Percentiles rank a stretch among this genome's conserved stretches.
phyloP scores from a whole-genome alignment of 164 flowering plant genomes.

The Nelumbo lutea region DNA sequence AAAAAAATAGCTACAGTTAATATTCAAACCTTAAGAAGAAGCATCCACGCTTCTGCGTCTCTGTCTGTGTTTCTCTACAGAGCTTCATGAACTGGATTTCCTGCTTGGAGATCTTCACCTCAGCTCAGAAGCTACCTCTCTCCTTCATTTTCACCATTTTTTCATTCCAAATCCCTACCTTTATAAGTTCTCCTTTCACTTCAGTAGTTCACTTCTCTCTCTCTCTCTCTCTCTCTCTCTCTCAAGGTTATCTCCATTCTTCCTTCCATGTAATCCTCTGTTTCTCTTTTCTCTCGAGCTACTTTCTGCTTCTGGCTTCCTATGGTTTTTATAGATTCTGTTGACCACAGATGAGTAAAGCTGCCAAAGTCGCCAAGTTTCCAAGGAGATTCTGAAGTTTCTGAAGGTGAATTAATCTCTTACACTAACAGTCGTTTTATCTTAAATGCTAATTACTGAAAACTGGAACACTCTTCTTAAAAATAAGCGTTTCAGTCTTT shows the following conservation, averaged over 20 bases:
- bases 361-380: constrained; percentile 7
- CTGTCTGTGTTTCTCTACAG: neutral
- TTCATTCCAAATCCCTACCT: constrained; percentile 4
- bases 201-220: neutral
- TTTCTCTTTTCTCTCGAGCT: neutral
- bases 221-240: neutral
- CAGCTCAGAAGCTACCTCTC: constrained; percentile 23
- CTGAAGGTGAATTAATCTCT: constrained; percentile 11
- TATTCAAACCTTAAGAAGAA: constrained; percentile 13
- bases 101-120: constrained; percentile 26
- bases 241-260: neutral
- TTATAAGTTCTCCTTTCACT: constrained; percentile 1
- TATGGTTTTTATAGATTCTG: neutral
- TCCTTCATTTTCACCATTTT: constrained; percentile 12
- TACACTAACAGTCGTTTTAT: neutral
- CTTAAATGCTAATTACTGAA: constrained; percentile 2
- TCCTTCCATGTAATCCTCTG: neutral
- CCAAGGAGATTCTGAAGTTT: neutral
- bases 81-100: neutral
- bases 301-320: neutral
- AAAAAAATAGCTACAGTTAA: neutral
- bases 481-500: neutral
- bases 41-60: constrained; percentile 13
- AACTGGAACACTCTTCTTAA: neutral
- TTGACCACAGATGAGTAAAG: neutral